Percentiles rank a stretch among this genome's conserved stretches.
phyloP scores from a whole-genome alignment of 371 early-diverging fungal species.

The Globomyces sp. region DNA sequence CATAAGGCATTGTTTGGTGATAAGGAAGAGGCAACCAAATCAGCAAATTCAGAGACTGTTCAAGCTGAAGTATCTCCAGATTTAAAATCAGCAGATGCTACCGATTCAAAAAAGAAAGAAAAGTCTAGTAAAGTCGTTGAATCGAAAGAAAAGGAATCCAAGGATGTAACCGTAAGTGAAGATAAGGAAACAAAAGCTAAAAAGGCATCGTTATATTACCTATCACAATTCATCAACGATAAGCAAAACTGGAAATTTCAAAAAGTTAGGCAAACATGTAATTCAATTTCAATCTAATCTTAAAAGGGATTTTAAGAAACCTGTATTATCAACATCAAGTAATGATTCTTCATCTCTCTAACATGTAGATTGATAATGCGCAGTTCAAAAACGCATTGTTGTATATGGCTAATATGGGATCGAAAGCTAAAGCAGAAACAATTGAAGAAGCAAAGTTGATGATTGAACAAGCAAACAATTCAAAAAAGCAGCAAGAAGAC shows the following conservation, averaged over 20 bases:
- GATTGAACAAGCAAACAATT: neutral
- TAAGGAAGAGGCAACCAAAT: neutral
- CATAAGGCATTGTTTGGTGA: constrained; percentile 3
- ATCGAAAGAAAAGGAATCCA: constrained; percentile 1
- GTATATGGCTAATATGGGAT: neutral
- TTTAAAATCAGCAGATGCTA: neutral
- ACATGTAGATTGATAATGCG: neutral
- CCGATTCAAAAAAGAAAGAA: neutral
- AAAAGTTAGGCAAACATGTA: constrained; percentile 6
- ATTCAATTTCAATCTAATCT: no score
- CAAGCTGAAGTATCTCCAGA: neutral
- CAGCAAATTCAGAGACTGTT: neutral
- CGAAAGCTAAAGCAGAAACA: neutral
- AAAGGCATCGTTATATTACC: neutral
- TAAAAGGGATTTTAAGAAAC: neutral
- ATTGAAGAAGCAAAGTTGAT: constrained; percentile 10
- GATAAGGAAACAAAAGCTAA: constrained; percentile 2
- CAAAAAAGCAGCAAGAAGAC: no score
- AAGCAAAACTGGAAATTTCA: constrained; percentile 5
- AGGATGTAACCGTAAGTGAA: neutral
- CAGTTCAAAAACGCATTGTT: constrained; percentile 3
- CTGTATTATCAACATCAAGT: constrained; percentile 12
- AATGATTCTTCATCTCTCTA: neutral
- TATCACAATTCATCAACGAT: neutral
- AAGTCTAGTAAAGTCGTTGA: neutral